A percentile compares a stretch with the other conserved stretches of the same genome.
phyloP scores from a whole-genome alignment of 345 rosid genomes.

The Citrus australasica region DNA sequence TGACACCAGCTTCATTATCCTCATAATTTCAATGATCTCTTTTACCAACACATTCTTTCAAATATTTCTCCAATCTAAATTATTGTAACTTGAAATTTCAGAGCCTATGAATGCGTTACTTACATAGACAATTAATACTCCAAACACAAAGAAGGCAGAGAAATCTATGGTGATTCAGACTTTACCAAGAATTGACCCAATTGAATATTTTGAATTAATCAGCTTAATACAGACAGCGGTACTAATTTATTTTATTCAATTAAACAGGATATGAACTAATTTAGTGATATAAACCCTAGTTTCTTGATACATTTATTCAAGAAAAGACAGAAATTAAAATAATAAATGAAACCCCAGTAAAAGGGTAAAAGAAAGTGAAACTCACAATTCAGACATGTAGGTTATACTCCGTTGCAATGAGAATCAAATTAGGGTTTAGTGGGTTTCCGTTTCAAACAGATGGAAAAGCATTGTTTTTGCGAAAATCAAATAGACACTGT shows the following conservation, averaged over 20 bases:
- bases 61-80: background rate
- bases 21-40: background rate
- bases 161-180: background rate
- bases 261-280: background rate
- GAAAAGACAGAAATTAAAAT: background rate
- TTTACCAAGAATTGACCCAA: background rate
- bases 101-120: background rate
- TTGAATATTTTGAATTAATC: background rate
- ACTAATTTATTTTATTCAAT: background rate
- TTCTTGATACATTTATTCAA: background rate
- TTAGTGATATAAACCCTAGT: background rate
- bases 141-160: background rate
- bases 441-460: background rate
- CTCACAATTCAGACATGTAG: background rate
- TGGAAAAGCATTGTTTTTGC: background rate
- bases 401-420: background rate
- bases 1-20: background rate
- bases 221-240: background rate
- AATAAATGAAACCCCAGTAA: background rate
- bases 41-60: background rate
- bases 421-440: background rate
- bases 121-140: background rate
- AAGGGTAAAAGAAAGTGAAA: background rate
- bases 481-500: background rate
- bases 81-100: background rate